Conservation (phyloP, 2,329 filamentous ascomycete genomes). For the Cladophialophora immunda region DNA sequence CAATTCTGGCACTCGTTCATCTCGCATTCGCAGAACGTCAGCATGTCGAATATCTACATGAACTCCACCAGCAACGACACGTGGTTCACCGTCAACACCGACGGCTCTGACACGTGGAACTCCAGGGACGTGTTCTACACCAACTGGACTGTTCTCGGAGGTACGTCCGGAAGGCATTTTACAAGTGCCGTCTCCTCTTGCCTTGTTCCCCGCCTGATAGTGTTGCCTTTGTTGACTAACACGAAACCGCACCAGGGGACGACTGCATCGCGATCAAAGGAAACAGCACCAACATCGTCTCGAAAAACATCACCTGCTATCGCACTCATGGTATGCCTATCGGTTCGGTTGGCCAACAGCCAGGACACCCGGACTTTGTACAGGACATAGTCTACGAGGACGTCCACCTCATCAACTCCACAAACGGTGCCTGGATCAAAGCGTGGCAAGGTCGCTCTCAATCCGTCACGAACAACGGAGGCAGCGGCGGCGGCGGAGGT, state of each 20-base stretch:
- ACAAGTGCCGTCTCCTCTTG: not conserved
- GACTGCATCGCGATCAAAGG: constrained; percentile 80
- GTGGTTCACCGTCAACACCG: constrained; percentile 70
- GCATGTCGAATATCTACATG: constrained; percentile 71
- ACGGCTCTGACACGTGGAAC: constrained; percentile 65
- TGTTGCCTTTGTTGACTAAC: too few relatives aligned
- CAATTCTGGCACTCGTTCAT: constrained; percentile 72
- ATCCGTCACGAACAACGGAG: constrained; percentile 63
- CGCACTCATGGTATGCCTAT: constrained; percentile 77
- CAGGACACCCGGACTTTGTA: constrained; percentile 70
- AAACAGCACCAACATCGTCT: constrained; percentile 73
- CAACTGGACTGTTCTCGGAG: constrained; percentile 63
- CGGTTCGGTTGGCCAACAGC: constrained; percentile 75
- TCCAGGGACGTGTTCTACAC: constrained; percentile 71
- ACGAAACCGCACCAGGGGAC: constrained; percentile 66
- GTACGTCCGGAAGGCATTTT: not conserved
- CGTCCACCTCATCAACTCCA: constrained; percentile 65
- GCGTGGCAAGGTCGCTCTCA: constrained; percentile 71
- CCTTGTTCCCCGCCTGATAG: not conserved
- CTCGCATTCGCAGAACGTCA: constrained; percentile 70
- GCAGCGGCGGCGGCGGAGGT: constrained; percentile 71
- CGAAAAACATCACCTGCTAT: constrained; percentile 73
- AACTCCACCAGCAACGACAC: constrained; percentile 61
- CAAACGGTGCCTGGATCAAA: constrained; percentile 75
- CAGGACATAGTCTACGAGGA: constrained; percentile 74